Conservation (phyloP, 108 stramenopile species). For the Cyclotella choctawhatcheeana region DNA sequence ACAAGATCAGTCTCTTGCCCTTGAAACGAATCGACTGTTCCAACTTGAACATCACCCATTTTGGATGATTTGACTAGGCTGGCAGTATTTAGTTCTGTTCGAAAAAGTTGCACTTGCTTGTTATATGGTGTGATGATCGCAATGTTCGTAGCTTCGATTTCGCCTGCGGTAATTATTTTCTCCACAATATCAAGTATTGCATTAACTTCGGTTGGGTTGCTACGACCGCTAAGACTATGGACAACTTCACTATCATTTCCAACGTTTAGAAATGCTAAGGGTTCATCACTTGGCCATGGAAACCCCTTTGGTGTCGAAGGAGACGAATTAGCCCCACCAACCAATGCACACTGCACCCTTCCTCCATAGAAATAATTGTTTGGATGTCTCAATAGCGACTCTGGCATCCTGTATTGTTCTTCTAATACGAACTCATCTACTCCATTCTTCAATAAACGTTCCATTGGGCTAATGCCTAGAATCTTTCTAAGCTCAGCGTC, state of each 20-base stretch:
- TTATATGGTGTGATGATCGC: constrained; percentile 68
- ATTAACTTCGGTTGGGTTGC: constrained; percentile 66
- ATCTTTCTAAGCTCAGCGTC: constrained; percentile 45
- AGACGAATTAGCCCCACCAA: not conserved
- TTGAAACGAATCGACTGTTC: constrained; percentile 81
- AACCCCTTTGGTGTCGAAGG: constrained; percentile 54
- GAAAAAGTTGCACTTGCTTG: constrained; percentile 65
- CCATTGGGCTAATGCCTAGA: constrained; percentile 74
- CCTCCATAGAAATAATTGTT: constrained; percentile 74
- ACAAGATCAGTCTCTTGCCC: constrained; percentile 82
- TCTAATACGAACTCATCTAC: constrained; percentile 48
- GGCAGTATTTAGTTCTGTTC: constrained; percentile 44
- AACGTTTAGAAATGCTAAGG: constrained; percentile 67
- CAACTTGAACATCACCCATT: constrained; percentile 53
- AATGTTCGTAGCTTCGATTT: constrained; percentile 47
- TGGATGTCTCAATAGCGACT: constrained; percentile 59
- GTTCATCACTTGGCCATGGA: constrained; percentile 63
- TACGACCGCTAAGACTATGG: constrained; percentile 57
- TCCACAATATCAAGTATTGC: constrained; percentile 51
- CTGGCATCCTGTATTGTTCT: constrained; percentile 75
- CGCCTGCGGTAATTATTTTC: constrained; percentile 44
- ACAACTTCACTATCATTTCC: constrained; percentile 55
- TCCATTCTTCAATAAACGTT: constrained; percentile 61
- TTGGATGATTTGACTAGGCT: not conserved
- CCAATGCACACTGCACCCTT: constrained; percentile 45